Evolutionary conservation across 176 grass and related monocot species (phyloP).

Genomic region (Paspalum vaginatum): DNA sequence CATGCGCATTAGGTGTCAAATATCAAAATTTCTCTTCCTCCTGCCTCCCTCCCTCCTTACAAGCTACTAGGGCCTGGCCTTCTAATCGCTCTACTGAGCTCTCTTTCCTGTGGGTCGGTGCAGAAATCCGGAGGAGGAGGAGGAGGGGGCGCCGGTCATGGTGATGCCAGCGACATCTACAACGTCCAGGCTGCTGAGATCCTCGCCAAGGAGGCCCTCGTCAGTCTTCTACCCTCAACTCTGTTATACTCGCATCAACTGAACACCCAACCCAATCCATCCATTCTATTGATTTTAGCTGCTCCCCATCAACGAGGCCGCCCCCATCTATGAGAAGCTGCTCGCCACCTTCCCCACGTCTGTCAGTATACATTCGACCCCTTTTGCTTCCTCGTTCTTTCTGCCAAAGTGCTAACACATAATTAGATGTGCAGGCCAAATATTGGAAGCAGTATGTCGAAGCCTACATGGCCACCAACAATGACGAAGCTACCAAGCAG

Average conservation of each 20-base stretch:
- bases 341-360: conserved; percentile 81
- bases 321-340: conserved; percentile 87
- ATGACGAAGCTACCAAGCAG: conserved; percentile 79
- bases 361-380: conserved; percentile 40
- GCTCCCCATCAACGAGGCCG: conserved; percentile 71
- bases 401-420: not conserved
- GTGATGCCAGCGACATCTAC: conserved; percentile 50
- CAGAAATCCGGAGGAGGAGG: not conserved
- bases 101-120: not conserved
- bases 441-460: conserved; percentile 99
- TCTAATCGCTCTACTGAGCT: not conserved
- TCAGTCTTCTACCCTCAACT: conserved; percentile 34
- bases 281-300: conserved; percentile 41
- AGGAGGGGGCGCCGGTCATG: not conserved
- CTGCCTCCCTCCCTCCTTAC: not conserved
- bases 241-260: not conserved
- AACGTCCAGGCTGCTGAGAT: conserved; percentile 80
- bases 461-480: conserved; percentile 75
- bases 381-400: not conserved
- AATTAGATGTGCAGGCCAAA: conserved; percentile 58
- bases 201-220: conserved; percentile 75
- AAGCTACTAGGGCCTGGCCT: not conserved
- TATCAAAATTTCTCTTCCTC: not conserved
- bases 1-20: too few species aligned
- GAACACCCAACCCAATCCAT: not conserved